These are phyloP conservation scores for Pseudogymnoascus sp. DNA, from an alignment of 2,329 filamentous ascomycete genomes.

Conservation along the genomic window DNA sequence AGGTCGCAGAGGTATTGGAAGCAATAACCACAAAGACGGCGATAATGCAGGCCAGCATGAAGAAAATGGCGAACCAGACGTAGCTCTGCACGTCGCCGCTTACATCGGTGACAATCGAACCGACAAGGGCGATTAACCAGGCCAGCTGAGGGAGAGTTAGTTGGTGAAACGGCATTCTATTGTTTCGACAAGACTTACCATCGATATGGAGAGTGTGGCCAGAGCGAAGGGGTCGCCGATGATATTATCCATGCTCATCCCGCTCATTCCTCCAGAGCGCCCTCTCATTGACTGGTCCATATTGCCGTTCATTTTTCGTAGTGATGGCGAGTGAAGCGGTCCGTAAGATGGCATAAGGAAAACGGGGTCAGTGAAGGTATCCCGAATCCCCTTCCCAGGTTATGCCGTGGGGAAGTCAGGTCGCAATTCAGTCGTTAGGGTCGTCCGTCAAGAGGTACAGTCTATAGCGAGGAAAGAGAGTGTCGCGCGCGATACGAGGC, in stretches of 20 bases:
- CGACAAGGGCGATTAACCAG: constrained; percentile 88
- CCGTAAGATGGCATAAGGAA: constrained; percentile 62
- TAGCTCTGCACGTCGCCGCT: constrained; percentile 53
- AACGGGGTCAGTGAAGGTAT: constrained; percentile 8
- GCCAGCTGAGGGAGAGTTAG: constrained; percentile 55
- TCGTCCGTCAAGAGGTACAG: not conserved
- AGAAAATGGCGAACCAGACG: constrained; percentile 85
- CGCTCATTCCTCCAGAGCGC: constrained; percentile 42
- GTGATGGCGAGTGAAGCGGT: constrained; percentile 63
- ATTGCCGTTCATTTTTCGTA: constrained; percentile 72
- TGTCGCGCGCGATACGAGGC: not conserved
- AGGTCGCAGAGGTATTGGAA: constrained; percentile 75
- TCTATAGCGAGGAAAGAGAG: not conserved
- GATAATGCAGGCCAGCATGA: constrained; percentile 73
- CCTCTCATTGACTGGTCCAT: constrained; percentile 40
- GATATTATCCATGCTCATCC: constrained; percentile 77
- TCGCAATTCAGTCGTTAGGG: not conserved
- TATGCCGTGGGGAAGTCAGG: not conserved
- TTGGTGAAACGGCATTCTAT: not conserved
- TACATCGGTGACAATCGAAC: constrained; percentile 54
- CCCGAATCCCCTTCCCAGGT: constrained; percentile 1
- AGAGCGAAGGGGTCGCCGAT: constrained; percentile 94
- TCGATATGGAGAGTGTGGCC: constrained; percentile 83
- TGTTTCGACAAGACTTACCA: constrained; percentile 50
- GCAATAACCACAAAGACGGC: constrained; percentile 77